phyloP scores from a whole-genome alignment of 2,329 filamentous ascomycete species.

The Calonectria pseudoreteaudii region DNA sequence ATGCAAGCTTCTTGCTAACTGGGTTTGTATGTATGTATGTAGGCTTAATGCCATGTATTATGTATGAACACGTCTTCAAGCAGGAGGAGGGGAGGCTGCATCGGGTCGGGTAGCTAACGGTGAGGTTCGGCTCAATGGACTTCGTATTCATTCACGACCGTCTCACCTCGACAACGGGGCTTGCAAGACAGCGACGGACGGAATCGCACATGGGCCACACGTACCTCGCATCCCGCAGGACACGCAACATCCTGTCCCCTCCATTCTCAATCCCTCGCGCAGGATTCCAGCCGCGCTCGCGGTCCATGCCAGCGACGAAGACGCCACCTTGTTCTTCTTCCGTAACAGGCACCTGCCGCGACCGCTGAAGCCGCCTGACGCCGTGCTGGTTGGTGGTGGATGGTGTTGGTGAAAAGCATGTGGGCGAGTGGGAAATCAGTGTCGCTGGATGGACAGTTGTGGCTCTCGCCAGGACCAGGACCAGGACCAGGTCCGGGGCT shows the following conservation, averaged over 20 bases:
- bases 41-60: background rate
- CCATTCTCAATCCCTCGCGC: conserved; percentile 3
- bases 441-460: conserved; percentile 11
- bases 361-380: background rate
- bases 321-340: conserved; percentile 2
- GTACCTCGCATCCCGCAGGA: background rate
- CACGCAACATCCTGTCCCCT: conserved; percentile 4
- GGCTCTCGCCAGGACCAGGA: background rate
- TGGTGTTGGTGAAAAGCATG: conserved; percentile 7
- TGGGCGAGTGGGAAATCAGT: background rate
- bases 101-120: background rate
- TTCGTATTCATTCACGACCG: conserved; percentile 17
- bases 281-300: conserved; percentile 17
- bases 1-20: conserved; percentile 8
- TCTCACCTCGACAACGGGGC: background rate
- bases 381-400: background rate
- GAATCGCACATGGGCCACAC: conserved; percentile 2
- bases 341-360: background rate
- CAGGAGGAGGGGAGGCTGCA: background rate
- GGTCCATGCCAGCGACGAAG: conserved; percentile 14
- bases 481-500: background rate
- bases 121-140: background rate
- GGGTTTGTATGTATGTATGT: background rate
- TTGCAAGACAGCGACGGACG: background rate
- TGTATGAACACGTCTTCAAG: conserved; percentile 9